Conservation (phyloP, 768 basidiomycete genomes). For the Boletus vermiculosoides region DNA sequence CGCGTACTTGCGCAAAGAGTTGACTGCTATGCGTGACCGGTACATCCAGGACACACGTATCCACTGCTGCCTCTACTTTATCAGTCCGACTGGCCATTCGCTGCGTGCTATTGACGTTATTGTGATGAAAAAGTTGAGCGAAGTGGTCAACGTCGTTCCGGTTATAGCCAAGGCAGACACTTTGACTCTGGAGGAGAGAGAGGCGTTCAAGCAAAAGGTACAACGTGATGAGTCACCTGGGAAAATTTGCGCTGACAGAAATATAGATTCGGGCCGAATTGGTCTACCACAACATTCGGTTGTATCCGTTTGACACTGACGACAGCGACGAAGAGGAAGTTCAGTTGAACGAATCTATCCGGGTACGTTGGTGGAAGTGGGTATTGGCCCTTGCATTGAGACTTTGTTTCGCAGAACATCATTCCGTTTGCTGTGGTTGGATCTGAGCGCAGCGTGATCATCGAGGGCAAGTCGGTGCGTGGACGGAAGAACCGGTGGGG, state of each 20-base stretch:
- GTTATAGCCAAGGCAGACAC: slow-evolving; percentile 97
- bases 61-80: slow-evolving; percentile 97
- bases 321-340: slow-evolving; percentile 93
- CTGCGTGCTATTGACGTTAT: slow-evolving; percentile 96
- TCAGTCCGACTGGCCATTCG: slow-evolving; percentile 97
- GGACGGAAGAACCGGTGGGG: slow-evolving; percentile 99
- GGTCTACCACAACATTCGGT: slow-evolving; percentile 84
- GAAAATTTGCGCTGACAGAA: slow-evolving; percentile 10
- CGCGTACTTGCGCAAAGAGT: slow-evolving; percentile 96
- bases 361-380: slow-evolving; percentile 52
- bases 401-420: slow-evolving; percentile 59
- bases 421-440: slow-evolving; percentile 97
- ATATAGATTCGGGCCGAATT: slow-evolving; percentile 89
- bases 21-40: slow-evolving; percentile 97
- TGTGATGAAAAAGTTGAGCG: slow-evolving; percentile 98
- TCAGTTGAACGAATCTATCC: slow-evolving; percentile 83
- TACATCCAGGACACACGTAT: slow-evolving; percentile 98
- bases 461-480: slow-evolving; percentile 92
- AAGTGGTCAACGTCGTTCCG: slow-evolving; percentile 99
- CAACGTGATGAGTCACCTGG: slow-evolving; percentile 8
- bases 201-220: slow-evolving; percentile 90
- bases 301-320: slow-evolving; percentile 97
- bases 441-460: slow-evolving; percentile 93
- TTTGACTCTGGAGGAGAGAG: slow-evolving; percentile 90
- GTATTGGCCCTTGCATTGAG: slow-evolving; percentile 1